Base-by-base conservation (phyloP, 371 early-diverging fungal species). In the Mortierella sp. region DNA sequence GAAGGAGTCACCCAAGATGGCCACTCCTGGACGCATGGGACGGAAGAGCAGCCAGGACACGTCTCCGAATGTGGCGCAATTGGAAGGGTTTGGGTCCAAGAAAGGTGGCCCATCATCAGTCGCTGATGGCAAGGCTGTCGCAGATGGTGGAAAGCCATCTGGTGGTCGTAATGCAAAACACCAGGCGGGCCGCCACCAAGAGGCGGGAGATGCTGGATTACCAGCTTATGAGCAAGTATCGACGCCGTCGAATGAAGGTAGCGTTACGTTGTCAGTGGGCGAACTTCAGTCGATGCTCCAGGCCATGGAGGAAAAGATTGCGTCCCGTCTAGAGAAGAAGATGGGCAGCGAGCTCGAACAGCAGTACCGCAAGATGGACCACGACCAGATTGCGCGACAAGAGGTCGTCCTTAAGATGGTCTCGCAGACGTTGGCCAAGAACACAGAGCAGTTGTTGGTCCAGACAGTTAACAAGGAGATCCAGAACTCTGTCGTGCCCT, bases 381-480 rank as follows among this genome's bases (percentile, higher is more conserved):
- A 73, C 15, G 76, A 71, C 31, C 80, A 82, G 51, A 75, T 70
- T 34, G 37, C 70, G 27, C 70, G 82, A 37, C 82, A 82, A 55
- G 79, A 82, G 54, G 69, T 64, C 9, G 65, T 80, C 11, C 46
- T 82, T 30, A 82, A 79, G 50, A 27, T 79, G 37, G 80, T 82
- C 24, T 79, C 80, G 11, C 75, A 80, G 27, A 70, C 80, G 0
- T 60, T 82, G 23, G 68, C 55, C 44, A 82, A 70, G 50, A 82
- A 80, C 49, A 82, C 82, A 3, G 65, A 80, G 27, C 79, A 82
- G 50, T 52, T 82, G 17, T 49, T 82, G 54, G 80, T 78, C 24
- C 72, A 80, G 31, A 82, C 80, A 11, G 79, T 82, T n/a, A 60
- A 73, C 44, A 72, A 67, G 26, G 82, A 82, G 72, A 68, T 82